Base-by-base conservation (phyloP, 1,284 basidiomycete genomes). In the Cerioporus squamosus region DNA sequence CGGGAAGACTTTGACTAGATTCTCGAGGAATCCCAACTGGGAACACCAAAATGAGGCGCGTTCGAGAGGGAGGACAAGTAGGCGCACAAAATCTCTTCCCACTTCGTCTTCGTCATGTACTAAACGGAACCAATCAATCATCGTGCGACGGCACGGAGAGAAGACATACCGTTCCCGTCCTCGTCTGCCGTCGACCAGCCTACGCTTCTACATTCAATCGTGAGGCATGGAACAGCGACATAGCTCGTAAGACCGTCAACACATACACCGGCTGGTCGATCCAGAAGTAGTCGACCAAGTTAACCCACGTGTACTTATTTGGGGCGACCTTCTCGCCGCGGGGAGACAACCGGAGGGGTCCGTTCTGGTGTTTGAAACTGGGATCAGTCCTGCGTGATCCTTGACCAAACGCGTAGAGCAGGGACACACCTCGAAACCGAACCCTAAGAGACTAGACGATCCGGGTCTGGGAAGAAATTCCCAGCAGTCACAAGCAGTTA, bases 61-160 rank as follows among this genome's bases (percentile, higher is more conserved):
- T 20, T 31, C 26, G 26, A 29, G 26, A 29, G 5, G 9, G 9
- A 29, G 44, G 18, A 17, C 5, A 33, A 50, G 17, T 39, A 3
- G 2, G 70, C 85, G 67, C 57, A 91, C 88, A 60, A 91, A 91
- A 69, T 91, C 89, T 44, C 74, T 61, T 4, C 81, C 88, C 74
- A 91, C 79, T 69, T 90, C 84, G 60, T 90, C 82, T 68, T 90
- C 87, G 57, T 87, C 81, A 29, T 75, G 74, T 53, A 84, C 88
- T 90, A 1, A 2, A 29, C 26, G 26, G 33, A 15, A 36, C 1
- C 8, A 10, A 12, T 15, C 9, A 36, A 36, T 36, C 33, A 1
- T 10, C 10, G 33, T 3, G 33, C 8, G 6, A 36, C 14, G 3
- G 33, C 12, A 36, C 3, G 20, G 24, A 15, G 22, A 22, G 24